Evolutionary conservation across 768 basidiomycete species (phyloP).

Genomic region (Dioszegia aurantiaca): DNA sequence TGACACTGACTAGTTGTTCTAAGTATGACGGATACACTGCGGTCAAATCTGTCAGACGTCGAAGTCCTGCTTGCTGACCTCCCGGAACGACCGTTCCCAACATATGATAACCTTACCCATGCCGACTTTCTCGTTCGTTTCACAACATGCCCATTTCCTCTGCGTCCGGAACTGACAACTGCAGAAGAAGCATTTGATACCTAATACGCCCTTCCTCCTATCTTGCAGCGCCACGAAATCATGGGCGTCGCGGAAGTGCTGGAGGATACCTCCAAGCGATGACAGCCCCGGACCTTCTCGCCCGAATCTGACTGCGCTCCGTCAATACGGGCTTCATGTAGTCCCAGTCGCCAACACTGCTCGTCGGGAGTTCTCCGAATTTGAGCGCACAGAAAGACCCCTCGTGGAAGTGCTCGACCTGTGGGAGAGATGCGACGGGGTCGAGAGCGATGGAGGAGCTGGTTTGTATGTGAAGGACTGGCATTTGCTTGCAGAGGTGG

Average conservation of each 20-base stretch:
- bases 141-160: not conserved
- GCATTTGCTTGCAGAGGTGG: constrained; percentile 46
- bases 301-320: constrained; percentile 28
- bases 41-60: not conserved
- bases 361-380: constrained; percentile 44
- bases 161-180: not conserved
- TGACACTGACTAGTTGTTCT: no score
- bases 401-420: constrained; percentile 44
- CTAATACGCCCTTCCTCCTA: constrained; percentile 37
- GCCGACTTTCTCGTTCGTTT: constrained; percentile 25
- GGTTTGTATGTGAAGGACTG: constrained; percentile 52
- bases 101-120: constrained; percentile 27
- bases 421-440: constrained; percentile 39
- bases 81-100: constrained; percentile 22
- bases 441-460: constrained; percentile 15
- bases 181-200: constrained; percentile 37
- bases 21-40: not conserved
- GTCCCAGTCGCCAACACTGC: constrained; percentile 45
- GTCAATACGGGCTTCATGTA: constrained; percentile 37
- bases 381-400: constrained; percentile 39
- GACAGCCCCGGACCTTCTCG: constrained; percentile 10
- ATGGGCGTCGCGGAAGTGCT: constrained; percentile 25
- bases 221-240: constrained; percentile 17
- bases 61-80: not conserved
- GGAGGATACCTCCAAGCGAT: not conserved